These are phyloP conservation scores for Dactylellina leptospora DNA, from an alignment of 2,329 filamentous ascomycete genomes.

Conservation along the genomic window DNA sequence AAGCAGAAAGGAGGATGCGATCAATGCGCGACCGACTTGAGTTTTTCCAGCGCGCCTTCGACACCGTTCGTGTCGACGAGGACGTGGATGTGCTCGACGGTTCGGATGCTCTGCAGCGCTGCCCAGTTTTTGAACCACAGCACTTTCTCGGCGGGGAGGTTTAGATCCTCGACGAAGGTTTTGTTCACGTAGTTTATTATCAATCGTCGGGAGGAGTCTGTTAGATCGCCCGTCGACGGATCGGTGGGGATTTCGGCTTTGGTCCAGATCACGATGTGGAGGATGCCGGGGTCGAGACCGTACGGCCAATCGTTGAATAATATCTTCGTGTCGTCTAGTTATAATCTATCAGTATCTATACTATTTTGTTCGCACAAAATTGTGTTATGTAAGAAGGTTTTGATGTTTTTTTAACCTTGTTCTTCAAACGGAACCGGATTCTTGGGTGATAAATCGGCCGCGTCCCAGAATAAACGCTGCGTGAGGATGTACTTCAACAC, in stretches of 20 bases:
- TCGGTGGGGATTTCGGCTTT: slow-evolving; percentile 84
- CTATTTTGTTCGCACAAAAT: neutral
- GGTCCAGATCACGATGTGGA: slow-evolving; percentile 91
- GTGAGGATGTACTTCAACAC: slow-evolving; percentile 79
- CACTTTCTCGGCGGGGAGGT: slow-evolving; percentile 64
- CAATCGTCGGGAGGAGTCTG: slow-evolving; percentile 68
- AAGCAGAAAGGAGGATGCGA: slow-evolving; percentile 53
- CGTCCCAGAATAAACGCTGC: slow-evolving; percentile 75
- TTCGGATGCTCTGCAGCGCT: slow-evolving; percentile 81
- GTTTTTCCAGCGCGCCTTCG: slow-evolving; percentile 64
- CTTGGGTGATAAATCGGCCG: slow-evolving; percentile 60
- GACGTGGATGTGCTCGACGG: slow-evolving; percentile 93
- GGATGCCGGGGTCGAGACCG: slow-evolving; percentile 69
- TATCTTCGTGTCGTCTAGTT: slow-evolving; percentile 66
- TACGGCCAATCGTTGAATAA: slow-evolving; percentile 95
- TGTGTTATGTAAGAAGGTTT: neutral
- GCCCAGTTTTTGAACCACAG: slow-evolving; percentile 96
- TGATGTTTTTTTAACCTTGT: slow-evolving; percentile 58
- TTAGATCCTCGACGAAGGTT: slow-evolving; percentile 70
- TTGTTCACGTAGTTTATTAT: slow-evolving; percentile 76
- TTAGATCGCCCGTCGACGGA: slow-evolving; percentile 69
- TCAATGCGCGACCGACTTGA: slow-evolving; percentile 66
- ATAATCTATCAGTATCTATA: neutral
- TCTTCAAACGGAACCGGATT: slow-evolving; percentile 62
- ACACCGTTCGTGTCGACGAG: slow-evolving; percentile 62